Evolutionary conservation across 306 rosid species (phyloP).

Genomic region (Cucumis melo): DNA sequence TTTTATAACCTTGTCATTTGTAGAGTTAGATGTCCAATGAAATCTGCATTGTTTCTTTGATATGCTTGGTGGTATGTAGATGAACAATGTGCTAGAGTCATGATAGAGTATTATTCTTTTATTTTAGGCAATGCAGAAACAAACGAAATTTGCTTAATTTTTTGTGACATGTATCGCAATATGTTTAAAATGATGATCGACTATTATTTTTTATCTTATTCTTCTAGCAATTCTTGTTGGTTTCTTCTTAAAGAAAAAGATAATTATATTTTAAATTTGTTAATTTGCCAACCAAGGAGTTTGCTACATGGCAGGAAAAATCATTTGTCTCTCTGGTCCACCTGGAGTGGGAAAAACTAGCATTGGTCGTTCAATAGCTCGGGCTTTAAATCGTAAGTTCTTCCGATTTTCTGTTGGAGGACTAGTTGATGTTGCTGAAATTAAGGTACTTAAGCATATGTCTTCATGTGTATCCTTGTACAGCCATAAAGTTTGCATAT

Average conservation of each 20-base stretch:
- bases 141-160: background rate
- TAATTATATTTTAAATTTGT: background rate
- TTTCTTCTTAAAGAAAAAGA: background rate
- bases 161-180: background rate
- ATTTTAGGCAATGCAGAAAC: background rate
- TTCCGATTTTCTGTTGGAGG: constrained; percentile 97
- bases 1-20: background rate
- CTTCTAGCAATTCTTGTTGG: background rate
- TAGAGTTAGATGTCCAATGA: background rate
- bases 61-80: background rate
- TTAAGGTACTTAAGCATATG: constrained; percentile 48
- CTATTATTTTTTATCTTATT: background rate
- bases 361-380: constrained; percentile 98
- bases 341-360: constrained; percentile 99
- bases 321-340: constrained; percentile 96
- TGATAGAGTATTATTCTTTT: background rate
- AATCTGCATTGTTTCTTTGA: background rate
- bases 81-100: background rate
- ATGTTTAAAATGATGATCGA: background rate
- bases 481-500: background rate
- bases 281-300: background rate
- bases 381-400: constrained; percentile 92
- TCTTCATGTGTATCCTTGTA: background rate
- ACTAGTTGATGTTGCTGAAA: constrained; percentile 95
- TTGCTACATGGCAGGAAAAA: constrained; percentile 47